Conservation (phyloP, 2,329 filamentous ascomycete species). For the Didymella pomorum region DNA sequence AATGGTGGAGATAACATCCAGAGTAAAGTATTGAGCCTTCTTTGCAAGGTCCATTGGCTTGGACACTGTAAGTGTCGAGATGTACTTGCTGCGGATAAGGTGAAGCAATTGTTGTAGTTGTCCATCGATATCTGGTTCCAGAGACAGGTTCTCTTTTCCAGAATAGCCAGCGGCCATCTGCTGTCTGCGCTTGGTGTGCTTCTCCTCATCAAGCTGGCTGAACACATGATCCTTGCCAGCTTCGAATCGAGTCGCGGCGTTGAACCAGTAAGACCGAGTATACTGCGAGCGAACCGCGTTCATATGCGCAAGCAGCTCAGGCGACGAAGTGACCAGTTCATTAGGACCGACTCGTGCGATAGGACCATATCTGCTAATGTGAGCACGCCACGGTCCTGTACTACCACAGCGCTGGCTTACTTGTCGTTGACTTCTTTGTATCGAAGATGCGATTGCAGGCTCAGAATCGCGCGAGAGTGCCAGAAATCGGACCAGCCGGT, state of each 20-base stretch:
- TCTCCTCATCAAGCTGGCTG: conserved; percentile 56
- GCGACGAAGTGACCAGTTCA: conserved; percentile 57
- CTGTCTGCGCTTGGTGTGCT: conserved; percentile 52
- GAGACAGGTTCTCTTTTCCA: conserved; percentile 60
- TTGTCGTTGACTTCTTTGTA: conserved; percentile 31
- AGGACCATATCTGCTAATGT: conserved; percentile 36
- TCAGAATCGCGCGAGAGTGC: conserved; percentile 30
- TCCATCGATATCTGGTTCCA: conserved; percentile 59
- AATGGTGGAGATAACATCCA: conserved; percentile 63
- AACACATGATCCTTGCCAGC: conserved; percentile 62
- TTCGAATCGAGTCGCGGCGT: conserved; percentile 55
- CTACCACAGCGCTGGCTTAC: background rate
- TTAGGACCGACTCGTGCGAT: conserved; percentile 58
- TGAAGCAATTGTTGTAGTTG: conserved; percentile 56
- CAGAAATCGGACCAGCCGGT: conserved; percentile 36
- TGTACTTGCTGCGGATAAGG: conserved; percentile 58
- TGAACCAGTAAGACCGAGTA: conserved; percentile 43
- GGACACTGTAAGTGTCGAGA: conserved; percentile 19
- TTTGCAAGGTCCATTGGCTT: conserved; percentile 54
- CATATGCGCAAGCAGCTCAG: conserved; percentile 57
- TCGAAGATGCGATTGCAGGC: conserved; percentile 24
- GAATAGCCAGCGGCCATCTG: conserved; percentile 62
- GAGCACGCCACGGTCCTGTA: background rate
- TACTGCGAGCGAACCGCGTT: conserved; percentile 51
- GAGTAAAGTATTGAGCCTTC: conserved; percentile 61